phyloP scores from a whole-genome alignment of 2,329 filamentous ascomycete genomes.

The Metarhizium anisopliae region DNA sequence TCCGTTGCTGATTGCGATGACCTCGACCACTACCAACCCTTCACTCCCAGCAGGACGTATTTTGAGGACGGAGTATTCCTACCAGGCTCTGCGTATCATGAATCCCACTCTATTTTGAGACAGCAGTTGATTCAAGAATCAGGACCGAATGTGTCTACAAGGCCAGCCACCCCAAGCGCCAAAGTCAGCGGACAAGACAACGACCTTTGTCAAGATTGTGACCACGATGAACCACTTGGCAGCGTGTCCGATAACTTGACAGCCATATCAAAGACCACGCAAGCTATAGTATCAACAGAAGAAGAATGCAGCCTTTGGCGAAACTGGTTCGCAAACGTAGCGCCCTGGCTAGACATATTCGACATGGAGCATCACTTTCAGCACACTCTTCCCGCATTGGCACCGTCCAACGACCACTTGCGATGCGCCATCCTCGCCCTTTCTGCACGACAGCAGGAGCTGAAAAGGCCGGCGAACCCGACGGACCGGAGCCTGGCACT shows the following conservation, averaged over 20 bases:
- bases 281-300: constrained; percentile 14
- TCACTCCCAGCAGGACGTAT: constrained; percentile 19
- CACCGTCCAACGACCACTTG: constrained; percentile 32
- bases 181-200: constrained; percentile 7
- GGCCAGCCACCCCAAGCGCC: constrained; percentile 13
- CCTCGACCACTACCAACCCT: constrained; percentile 18
- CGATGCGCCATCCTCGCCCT: constrained; percentile 41
- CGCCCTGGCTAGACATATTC: constrained; percentile 43
- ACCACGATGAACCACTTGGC: neutral
- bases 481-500: constrained; percentile 34
- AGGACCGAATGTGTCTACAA: constrained; percentile 25
- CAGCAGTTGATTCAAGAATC: constrained; percentile 36
- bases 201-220: neutral
- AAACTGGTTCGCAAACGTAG: constrained; percentile 32
- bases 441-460: constrained; percentile 41
- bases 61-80: constrained; percentile 32
- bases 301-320: constrained; percentile 28
- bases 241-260: neutral
- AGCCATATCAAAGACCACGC: neutral
- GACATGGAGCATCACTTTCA: constrained; percentile 39
- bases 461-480: constrained; percentile 24
- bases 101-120: constrained; percentile 34
- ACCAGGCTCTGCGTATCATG: constrained; percentile 36
- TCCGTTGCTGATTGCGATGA: constrained; percentile 12
- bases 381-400: constrained; percentile 36